These are phyloP conservation scores for Drosera spatulata DNA, from an alignment of 179 eudicot genomes.

Conservation along the genomic window DNA sequence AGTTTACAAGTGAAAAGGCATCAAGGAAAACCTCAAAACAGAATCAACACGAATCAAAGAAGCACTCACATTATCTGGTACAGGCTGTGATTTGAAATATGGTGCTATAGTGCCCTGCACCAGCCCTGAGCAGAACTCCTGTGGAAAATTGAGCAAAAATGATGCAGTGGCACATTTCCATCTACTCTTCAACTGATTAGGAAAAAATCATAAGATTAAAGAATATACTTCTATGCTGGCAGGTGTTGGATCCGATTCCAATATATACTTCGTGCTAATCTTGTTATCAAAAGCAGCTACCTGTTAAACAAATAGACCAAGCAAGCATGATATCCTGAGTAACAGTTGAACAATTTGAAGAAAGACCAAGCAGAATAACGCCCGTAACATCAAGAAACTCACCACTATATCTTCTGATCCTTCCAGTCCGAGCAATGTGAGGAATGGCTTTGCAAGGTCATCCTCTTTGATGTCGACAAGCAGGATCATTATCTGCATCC, in stretches of 20 bases:
- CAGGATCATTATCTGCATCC: slow-evolving; percentile 65
- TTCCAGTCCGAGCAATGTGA: slow-evolving; percentile 76
- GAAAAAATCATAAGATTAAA: too few species aligned
- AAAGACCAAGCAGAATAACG: background rate
- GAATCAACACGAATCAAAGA: background rate
- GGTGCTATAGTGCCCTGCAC: slow-evolving; percentile 41
- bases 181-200: too few species aligned
- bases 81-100: slow-evolving; percentile 68
- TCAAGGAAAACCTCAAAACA: background rate
- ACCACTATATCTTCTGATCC: slow-evolving; percentile 72
- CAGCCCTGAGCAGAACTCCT: slow-evolving; percentile 78
- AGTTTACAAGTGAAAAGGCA: too few species aligned
- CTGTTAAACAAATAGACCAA: slow-evolving; percentile 23
- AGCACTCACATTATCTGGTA: slow-evolving; percentile 80
- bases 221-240: slow-evolving; percentile 64
- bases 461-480: slow-evolving; percentile 59
- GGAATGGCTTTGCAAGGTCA: slow-evolving; percentile 90
- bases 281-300: slow-evolving; percentile 83
- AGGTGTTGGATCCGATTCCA: slow-evolving; percentile 61
- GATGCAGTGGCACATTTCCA: too few species aligned
- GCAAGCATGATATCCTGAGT: background rate
- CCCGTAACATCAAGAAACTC: slow-evolving; percentile 18
- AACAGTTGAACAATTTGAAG: too few species aligned
- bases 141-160: too few species aligned
- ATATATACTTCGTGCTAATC: slow-evolving; percentile 65